Percentiles rank a stretch among this genome's conserved stretches.
phyloP scores from a whole-genome alignment of 371 early-diverging fungal genomes.

The Rhizopus arrhizus region DNA sequence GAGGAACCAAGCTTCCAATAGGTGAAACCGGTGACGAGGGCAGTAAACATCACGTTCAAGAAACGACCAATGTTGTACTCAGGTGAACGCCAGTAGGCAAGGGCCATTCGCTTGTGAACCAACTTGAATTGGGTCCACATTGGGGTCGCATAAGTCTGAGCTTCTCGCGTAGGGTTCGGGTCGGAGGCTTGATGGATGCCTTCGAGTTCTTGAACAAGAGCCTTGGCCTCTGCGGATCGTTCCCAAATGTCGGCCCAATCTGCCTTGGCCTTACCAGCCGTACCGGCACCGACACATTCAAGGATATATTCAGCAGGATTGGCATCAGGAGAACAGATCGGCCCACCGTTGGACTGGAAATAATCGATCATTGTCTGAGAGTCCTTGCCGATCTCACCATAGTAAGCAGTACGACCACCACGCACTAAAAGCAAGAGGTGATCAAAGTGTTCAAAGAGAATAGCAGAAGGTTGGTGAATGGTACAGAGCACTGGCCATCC shows the following conservation, averaged over 20 bases:
- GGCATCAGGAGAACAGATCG: conserved; percentile 55
- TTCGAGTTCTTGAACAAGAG: conserved; percentile 39
- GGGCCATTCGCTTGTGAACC: conserved; percentile 64
- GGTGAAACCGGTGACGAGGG: conserved; percentile 74
- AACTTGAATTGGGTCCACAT: conserved; percentile 49
- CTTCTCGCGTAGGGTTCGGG: conserved; percentile 19
- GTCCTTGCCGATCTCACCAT: conserved; percentile 72
- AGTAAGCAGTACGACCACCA: conserved; percentile 79
- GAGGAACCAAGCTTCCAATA: conserved; percentile 64
- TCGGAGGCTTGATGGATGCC: conserved; percentile 27
- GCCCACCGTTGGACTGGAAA: conserved; percentile 66
- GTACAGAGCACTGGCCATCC: conserved; percentile 75
- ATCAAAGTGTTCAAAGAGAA: conserved; percentile 82
- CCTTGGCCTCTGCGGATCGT: conserved; percentile 47
- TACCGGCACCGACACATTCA: conserved; percentile 65
- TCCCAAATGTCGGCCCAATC: conserved; percentile 70
- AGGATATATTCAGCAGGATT: conserved; percentile 79
- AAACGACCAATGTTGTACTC: conserved; percentile 68
- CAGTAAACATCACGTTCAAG: conserved; percentile 52
- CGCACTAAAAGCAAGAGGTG: conserved; percentile 74
- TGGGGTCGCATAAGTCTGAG: conserved; percentile 29
- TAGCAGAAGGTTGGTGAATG: conserved; percentile 85
- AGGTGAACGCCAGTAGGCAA: conserved; percentile 68
- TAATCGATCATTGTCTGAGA: conserved; percentile 58
- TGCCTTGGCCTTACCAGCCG: conserved; percentile 54